Conservation (phyloP, 192 early-diverging fungal species). For the Podila verticillata region DNA sequence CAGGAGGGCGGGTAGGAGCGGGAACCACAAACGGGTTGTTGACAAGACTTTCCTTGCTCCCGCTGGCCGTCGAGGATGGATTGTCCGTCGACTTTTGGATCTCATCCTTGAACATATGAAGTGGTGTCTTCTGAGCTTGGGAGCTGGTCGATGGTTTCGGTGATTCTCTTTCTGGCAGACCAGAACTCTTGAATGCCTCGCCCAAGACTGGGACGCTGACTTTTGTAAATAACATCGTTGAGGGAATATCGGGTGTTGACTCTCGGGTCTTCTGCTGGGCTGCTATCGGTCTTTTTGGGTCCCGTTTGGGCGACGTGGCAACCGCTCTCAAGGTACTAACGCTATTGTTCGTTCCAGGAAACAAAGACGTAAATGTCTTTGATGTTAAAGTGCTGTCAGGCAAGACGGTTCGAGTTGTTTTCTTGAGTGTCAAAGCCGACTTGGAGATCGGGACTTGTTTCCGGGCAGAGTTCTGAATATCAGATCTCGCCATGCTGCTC, state of each 20-base stretch:
- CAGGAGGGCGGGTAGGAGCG: not conserved
- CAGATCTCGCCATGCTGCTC: constrained; percentile 10
- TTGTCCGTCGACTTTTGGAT: too few relatives aligned
- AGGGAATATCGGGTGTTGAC: constrained; percentile 1
- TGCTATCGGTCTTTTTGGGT: not conserved
- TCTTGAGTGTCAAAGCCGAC: constrained; percentile 16
- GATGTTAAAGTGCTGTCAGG: constrained; percentile 23
- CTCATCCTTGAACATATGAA: too few relatives aligned
- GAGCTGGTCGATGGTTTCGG: too few relatives aligned
- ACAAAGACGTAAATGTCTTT: constrained; percentile 8
- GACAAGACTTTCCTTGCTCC: not conserved
- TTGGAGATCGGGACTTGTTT: constrained; percentile 14
- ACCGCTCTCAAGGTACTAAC: not conserved
- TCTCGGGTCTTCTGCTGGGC: not conserved
- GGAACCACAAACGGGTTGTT: constrained; percentile 20
- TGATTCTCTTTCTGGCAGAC: too few relatives aligned
- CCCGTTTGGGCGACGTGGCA: not conserved
- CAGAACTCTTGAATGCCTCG: too few relatives aligned
- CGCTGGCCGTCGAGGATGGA: not conserved
- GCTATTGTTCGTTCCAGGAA: not conserved
- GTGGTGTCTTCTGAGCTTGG: too few relatives aligned
- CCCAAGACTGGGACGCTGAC: not conserved
- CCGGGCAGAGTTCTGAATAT: not conserved
- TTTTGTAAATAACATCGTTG: not conserved
- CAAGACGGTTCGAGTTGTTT: constrained; percentile 16